Evolutionary conservation across 2,329 filamentous ascomycete genomes (phyloP).

Genomic region (Verticillium nonalfalfae): DNA sequence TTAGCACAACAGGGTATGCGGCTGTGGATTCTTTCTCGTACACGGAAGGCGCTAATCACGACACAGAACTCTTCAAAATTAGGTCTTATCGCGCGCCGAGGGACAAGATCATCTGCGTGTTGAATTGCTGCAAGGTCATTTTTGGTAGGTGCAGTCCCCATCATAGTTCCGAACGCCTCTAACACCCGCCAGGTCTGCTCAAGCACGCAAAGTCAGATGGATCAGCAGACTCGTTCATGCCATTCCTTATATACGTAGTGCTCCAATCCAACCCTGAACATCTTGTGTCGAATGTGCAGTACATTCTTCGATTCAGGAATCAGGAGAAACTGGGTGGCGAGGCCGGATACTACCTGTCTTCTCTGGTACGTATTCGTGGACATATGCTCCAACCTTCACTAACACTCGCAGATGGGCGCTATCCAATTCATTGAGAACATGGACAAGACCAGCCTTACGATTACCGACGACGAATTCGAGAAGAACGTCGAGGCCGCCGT

Average conservation of each 20-base stretch:
- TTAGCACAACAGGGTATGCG: constrained; percentile 76
- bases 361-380: constrained; percentile 52
- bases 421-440: constrained; percentile 96
- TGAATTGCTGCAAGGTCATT: constrained; percentile 99
- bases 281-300: constrained; percentile 95
- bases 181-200: constrained; percentile 56
- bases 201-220: constrained; percentile 91
- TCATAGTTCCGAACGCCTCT: neutral
- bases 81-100: constrained; percentile 94
- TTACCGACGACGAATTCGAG: constrained; percentile 93
- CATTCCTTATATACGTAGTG: constrained; percentile 91
- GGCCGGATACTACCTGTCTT: constrained; percentile 96
- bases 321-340: constrained; percentile 97
- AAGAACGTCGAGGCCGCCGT: constrained; percentile 94
- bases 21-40: neutral
- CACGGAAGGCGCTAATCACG: constrained; percentile 18
- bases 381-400: constrained; percentile 1
- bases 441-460: constrained; percentile 87
- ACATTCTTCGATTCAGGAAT: constrained; percentile 93
- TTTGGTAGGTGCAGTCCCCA: constrained; percentile 58
- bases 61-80: constrained; percentile 82
- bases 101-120: constrained; percentile 96
- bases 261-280: constrained; percentile 92
- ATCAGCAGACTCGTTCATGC: constrained; percentile 93
- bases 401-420: constrained; percentile 64